Evolutionary conservation across 2,329 filamentous ascomycete species (phyloP).

Genomic region (Cercospora beticola): DNA sequence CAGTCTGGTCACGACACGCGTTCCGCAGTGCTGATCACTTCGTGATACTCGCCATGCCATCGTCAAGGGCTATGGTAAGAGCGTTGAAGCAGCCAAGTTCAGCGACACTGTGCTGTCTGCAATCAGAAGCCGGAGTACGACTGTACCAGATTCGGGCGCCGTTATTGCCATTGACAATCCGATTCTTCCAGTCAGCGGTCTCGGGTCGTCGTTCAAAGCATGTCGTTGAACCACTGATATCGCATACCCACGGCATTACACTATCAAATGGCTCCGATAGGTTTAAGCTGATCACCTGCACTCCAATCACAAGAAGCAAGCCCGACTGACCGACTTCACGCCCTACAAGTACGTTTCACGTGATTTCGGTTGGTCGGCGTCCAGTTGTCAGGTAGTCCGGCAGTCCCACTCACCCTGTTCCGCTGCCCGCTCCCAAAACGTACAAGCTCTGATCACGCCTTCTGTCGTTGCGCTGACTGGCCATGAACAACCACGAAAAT

Average conservation of each 20-base stretch:
- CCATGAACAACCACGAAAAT: constrained; percentile 8
- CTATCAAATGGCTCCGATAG: not conserved
- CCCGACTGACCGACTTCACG: not conserved
- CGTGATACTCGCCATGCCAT: not conserved
- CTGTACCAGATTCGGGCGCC: not conserved
- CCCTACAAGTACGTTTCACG: not conserved
- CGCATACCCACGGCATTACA: not conserved
- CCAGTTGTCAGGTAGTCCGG: not conserved
- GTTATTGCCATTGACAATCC: not conserved
- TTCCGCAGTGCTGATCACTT: not conserved
- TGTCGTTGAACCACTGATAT: not conserved
- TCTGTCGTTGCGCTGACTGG: constrained; percentile 10
- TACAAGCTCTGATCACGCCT: constrained; percentile 11
- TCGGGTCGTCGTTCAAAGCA: not conserved
- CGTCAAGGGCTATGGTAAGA: not conserved
- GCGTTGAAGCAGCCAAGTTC: not conserved
- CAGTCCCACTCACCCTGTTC: too few relatives aligned
- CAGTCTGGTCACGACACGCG: not conserved
- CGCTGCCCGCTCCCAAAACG: not conserved
- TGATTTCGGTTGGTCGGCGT: constrained; percentile 1
- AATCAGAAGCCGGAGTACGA: not conserved
- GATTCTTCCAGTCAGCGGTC: not conserved
- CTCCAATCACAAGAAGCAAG: not conserved
- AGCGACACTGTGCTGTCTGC: not conserved
- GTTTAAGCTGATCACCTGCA: not conserved